Evolutionary conservation across 2,329 filamentous ascomycete species (phyloP).

Genomic region (Penicillium rolfsii): DNA sequence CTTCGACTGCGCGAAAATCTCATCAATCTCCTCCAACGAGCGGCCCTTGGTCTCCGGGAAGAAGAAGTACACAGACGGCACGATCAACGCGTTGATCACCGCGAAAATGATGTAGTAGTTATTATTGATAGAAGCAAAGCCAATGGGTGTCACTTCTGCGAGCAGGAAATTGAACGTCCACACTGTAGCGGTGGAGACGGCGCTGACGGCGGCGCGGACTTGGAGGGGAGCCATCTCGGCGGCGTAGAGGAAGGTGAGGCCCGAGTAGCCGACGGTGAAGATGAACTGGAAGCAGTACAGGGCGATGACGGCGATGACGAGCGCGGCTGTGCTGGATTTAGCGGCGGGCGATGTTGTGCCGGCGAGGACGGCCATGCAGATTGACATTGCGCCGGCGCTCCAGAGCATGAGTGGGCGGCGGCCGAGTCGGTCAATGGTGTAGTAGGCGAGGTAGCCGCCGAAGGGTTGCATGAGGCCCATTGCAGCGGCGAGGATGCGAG

Average conservation of each 20-base stretch:
- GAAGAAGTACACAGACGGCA: conserved; percentile 42
- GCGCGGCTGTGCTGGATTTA: conserved; percentile 48
- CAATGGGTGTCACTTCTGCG: conserved; percentile 43
- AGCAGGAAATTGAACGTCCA: conserved; percentile 47
- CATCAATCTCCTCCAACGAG: conserved; percentile 46
- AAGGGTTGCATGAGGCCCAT: conserved; percentile 40
- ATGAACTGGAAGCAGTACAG: conserved; percentile 65
- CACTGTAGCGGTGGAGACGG: conserved; percentile 55
- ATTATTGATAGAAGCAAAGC: conserved; percentile 52
- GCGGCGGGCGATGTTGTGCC: conserved; percentile 51
- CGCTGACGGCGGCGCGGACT: conserved; percentile 55
- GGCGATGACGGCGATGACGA: conserved; percentile 59
- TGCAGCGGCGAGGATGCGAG: conserved; percentile 35
- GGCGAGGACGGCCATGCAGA: conserved; percentile 48
- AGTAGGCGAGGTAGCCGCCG: conserved; percentile 51
- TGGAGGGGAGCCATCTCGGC: conserved; percentile 57
- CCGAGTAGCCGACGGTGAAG: conserved; percentile 62
- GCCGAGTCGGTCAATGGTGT: conserved; percentile 51
- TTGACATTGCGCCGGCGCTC: conserved; percentile 35
- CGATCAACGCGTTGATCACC: conserved; percentile 42
- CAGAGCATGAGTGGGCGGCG: conserved; percentile 42
- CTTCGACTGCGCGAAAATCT: conserved; percentile 42
- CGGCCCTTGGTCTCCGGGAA: conserved; percentile 46
- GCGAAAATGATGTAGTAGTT: conserved; percentile 51
- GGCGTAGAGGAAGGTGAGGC: conserved; percentile 64